Percentiles rank a stretch among this genome's conserved stretches.
phyloP scores from a whole-genome alignment of 2,329 filamentous ascomycete genomes.

The Ramichloridium luteum region DNA sequence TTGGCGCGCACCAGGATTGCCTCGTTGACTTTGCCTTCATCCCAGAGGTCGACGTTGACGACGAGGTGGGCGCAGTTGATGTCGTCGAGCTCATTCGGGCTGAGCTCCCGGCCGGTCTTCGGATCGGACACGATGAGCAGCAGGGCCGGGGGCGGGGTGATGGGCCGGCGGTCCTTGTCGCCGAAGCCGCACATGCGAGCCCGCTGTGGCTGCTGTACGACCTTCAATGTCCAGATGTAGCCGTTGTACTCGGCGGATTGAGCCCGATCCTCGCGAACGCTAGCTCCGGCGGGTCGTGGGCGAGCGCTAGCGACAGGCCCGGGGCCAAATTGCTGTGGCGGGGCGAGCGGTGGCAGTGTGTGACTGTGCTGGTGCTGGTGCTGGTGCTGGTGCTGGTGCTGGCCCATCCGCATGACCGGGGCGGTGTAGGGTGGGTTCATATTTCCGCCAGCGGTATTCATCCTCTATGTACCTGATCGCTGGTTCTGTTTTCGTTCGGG shows the following conservation, averaged over 20 bases:
- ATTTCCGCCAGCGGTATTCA: neutral
- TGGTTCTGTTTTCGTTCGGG: neutral
- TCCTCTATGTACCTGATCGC: no score
- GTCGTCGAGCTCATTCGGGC: conserved; percentile 50
- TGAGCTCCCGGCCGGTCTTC: conserved; percentile 61
- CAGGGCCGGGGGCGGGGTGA: conserved; percentile 89
- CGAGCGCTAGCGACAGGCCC: conserved; percentile 5
- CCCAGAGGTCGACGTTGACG: conserved; percentile 58
- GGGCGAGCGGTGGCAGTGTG: conserved; percentile 8
- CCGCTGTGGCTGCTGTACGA: conserved; percentile 81
- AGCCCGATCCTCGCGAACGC: conserved; percentile 5
- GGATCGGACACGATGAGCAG: conserved; percentile 67
- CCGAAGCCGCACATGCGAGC: conserved; percentile 98
- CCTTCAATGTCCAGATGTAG: conserved; percentile 28
- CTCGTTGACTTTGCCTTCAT: conserved; percentile 46
- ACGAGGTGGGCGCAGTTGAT: conserved; percentile 58
- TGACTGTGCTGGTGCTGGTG: conserved; percentile 8
- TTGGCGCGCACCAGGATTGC: conserved; percentile 59
- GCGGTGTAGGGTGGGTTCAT: neutral
- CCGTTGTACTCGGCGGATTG: conserved; percentile 8
- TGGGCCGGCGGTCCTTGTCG: conserved; percentile 94
- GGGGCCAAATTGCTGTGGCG: conserved; percentile 3
- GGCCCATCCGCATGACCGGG: neutral
- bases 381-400: conserved; percentile 4
- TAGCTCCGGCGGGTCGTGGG: conserved; percentile 1